Evolutionary conservation across 192 early-diverging fungal genomes (phyloP), one percentile per base, ranked within the genome.

Genomic region (Phlyctochytrium arcticum): DNA sequence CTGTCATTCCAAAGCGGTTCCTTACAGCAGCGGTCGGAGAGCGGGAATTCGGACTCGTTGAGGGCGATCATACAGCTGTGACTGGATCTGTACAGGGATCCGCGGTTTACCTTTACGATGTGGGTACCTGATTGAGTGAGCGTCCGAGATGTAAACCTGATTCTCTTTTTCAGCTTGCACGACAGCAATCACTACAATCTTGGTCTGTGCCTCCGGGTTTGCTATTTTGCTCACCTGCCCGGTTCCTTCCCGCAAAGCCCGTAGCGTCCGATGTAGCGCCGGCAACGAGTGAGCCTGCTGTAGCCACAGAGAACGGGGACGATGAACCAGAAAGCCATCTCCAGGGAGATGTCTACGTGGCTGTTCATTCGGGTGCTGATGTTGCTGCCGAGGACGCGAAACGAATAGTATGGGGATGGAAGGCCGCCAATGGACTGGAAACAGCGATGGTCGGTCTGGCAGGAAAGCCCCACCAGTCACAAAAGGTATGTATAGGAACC

Each of bases 81-180:
- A 42, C 56, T 6, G 51, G 54, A 12, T 55, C 63, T 27, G 63
- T 65, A 0, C 63, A 65, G 30, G 63, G 63, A 5, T 36, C 63
- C 26, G 63, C 36, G 6, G 44, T 65, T 3, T 65, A 65, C 34
- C 54, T 65, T 6, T 65, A 65, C 63, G 63, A 65, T 37, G 62
- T 63, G 36, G 24, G 62, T 63, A 35, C 27, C 50, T 26, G 27
- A 53, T n/a, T n/a, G n/a, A n/a, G n/a, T n/a, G n/a, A n/a, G n/a
- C n/a, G n/a, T n/a, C n/a, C 19, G 15, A 19, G 50, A 26, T 29
- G 24, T 12, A 6, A 26, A 49, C 26, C 29, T n/a, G 31, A 53
- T 36, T 21, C 24, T 33, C 30, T 31, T 34, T 26, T 2, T 5
- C 2, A 63, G 53, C 63, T 65, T 19, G 36, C 35, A 65, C 19